A percentile compares a stretch with the other conserved stretches of the same genome.
These are phyloP conservation scores for Sporobolomyces roseus DNA, from an alignment of 768 basidiomycete species.

Conservation along the genomic window DNA sequence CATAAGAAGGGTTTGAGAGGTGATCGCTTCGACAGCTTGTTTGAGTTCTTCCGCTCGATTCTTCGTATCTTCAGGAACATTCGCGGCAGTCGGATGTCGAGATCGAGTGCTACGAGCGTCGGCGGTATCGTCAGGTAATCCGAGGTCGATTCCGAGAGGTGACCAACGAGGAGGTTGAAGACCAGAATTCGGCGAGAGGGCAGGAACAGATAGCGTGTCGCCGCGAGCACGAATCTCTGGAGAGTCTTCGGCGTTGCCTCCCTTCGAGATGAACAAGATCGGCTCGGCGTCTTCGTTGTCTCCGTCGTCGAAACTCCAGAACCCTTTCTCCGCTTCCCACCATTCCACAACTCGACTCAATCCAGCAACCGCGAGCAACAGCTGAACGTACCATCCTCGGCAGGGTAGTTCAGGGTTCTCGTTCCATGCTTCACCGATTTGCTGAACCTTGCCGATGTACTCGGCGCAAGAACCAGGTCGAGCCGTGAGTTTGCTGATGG, in stretches of 20 bases:
- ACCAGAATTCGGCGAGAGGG: background rate
- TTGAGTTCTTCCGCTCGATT: conserved; percentile 81
- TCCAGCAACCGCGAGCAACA: conserved; percentile 89
- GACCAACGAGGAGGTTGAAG: conserved; percentile 21
- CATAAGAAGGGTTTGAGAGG: conserved; percentile 92
- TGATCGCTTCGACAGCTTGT: conserved; percentile 86
- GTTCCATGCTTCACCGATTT: conserved; percentile 91
- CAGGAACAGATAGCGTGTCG: conserved; percentile 50
- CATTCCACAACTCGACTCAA: conserved; percentile 95
- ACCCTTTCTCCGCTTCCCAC: conserved; percentile 93
- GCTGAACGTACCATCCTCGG: conserved; percentile 95
- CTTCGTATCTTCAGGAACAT: conserved; percentile 52
- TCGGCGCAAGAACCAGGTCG: conserved; percentile 78
- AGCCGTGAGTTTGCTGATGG: conserved; percentile 75
- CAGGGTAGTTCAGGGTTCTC: conserved; percentile 98
- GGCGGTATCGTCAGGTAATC: conserved; percentile 3
- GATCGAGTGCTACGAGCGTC: background rate
- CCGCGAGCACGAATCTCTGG: conserved; percentile 58
- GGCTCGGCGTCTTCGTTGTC: conserved; percentile 80
- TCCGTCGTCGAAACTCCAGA: conserved; percentile 85
- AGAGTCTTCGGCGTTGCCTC: conserved; percentile 62
- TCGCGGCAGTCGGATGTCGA: background rate
- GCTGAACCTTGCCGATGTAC: conserved; percentile 83
- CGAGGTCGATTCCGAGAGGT: conserved; percentile 43
- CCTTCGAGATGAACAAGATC: conserved; percentile 87